Conservation (phyloP, 768 basidiomycete genomes). For the Rhodotorula graminis region DNA sequence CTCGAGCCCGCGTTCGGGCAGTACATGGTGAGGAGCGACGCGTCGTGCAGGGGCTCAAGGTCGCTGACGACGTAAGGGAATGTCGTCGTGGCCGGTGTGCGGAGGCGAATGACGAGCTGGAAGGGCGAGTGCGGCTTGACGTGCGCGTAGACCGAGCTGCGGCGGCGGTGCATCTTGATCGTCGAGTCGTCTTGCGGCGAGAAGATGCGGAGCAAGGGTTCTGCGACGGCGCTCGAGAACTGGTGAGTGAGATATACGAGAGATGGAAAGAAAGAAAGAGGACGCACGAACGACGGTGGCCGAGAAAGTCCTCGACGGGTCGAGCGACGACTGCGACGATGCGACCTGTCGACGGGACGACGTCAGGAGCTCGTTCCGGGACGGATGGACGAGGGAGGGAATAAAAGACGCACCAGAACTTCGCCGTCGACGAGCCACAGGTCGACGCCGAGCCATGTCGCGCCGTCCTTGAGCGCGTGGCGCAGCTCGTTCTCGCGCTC, state of each 20-base stretch:
- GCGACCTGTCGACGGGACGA: constrained; percentile 9
- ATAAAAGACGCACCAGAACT: constrained; percentile 10
- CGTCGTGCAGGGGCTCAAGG: constrained; percentile 19
- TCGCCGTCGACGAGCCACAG: constrained; percentile 29
- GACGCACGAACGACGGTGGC: constrained; percentile 19
- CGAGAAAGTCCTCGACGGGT: constrained; percentile 6
- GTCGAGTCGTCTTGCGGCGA: background rate
- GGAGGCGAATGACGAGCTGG: constrained; percentile 20
- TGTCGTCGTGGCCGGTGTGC: constrained; percentile 1
- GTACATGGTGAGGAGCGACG: constrained; percentile 19
- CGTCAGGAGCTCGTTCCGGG: background rate
- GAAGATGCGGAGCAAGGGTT: constrained; percentile 15
- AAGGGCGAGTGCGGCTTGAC: constrained; percentile 7
- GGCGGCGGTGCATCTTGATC: constrained; percentile 9
- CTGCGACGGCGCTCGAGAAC: no score
- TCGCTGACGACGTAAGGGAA: constrained; percentile 21
- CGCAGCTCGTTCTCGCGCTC: background rate
- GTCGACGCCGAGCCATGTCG: constrained; percentile 8
- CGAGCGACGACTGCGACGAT: background rate
- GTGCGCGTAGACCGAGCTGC: constrained; percentile 12
- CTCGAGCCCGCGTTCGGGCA: constrained; percentile 16
- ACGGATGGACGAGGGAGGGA: background rate
- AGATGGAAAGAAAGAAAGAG: no score
- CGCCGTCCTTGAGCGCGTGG: constrained; percentile 3
- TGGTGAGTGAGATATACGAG: no score